Evolutionary conservation across 2,329 filamentous ascomycete genomes (phyloP), one percentile per base, ranked within the genome.

Genomic region (Hymenoscyphus infarciens): DNA sequence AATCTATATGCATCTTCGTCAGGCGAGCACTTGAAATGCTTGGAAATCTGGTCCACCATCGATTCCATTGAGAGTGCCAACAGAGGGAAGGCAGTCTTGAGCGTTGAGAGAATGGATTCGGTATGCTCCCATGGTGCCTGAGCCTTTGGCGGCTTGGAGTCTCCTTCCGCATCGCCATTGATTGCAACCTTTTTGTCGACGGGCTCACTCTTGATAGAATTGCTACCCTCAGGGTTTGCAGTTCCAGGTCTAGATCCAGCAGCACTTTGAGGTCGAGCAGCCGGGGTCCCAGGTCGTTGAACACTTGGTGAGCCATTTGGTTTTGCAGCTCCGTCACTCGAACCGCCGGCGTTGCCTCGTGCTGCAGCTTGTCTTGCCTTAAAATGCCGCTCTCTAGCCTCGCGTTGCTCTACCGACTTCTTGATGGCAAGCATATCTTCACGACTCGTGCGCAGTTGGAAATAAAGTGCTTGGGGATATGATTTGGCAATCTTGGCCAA

Each of bases 11-110:
- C 96, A 78, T 99, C 95, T 75, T 99, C 95, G 71, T 99, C 95
- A 0, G 94, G 94, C 15, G 94, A 94, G 72, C 95, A 98, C 78
- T 99, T 99, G 84, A 99, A 99, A 77, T 98, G 90, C 81, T 98
- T 98, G 76, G 95, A 90, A 63, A 99, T 97, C 77, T 98, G 94
- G 74, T 99, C 95, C 33, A 98, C 93, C 92, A 98, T 99, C 0
- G 94, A 97, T 79, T 99, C 95, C 95, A 99, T 98, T 0, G 94
- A 97, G 53, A 98, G 80, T 10, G 96, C 95, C 70, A 99, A 84
- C 19, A 99, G 83, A 27, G 95, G 95, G 81, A 98, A 99, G 0
- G 94, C 93, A 6, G 95, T 98, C 81, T 99, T 98, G 60, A 99
- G 86, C 33, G 92, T 90, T 38, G 92, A 90, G 83, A 97, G 92